phyloP scores from a whole-genome alignment of 768 basidiomycete species.

The Leccinum incarnatum region DNA sequence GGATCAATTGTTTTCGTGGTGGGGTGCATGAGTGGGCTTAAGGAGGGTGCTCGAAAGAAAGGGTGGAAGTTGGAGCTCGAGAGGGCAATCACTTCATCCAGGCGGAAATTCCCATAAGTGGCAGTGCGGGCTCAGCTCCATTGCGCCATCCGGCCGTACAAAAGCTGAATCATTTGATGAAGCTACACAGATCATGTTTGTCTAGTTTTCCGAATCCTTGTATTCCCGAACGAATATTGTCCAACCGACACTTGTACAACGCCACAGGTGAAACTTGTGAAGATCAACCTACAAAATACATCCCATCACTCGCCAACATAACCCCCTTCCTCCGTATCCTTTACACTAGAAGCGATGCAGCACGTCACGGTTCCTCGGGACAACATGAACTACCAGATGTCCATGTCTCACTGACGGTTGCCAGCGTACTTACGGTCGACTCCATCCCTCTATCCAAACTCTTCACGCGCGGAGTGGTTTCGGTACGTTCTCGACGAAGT shows the following conservation, averaged over 20 bases:
- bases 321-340: neutral
- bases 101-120: too few relatives aligned
- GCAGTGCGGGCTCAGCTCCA: too few relatives aligned
- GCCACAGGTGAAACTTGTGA: neutral
- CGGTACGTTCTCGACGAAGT: neutral
- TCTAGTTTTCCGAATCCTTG: neutral
- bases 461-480: neutral
- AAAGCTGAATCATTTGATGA: too few relatives aligned
- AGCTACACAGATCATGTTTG: neutral
- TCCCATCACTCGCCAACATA: neutral
- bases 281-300: neutral
- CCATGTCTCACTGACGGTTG: slow-evolving; percentile 5
- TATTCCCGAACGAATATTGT: neutral
- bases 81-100: too few relatives aligned
- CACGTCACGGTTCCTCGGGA: slow-evolving; percentile 1
- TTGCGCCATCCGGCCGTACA: too few relatives aligned
- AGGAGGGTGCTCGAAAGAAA: too few relatives aligned
- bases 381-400: slow-evolving; percentile 4
- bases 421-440: neutral
- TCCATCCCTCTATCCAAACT: neutral
- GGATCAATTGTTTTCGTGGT: too few relatives aligned
- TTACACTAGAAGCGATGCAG: neutral
- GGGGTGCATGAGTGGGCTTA: too few relatives aligned
- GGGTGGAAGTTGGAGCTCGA: too few relatives aligned
- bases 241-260: neutral